These are phyloP conservation scores for Ogataea angusta DNA, from an alignment of 805 yeast species.

Conservation along the genomic window DNA sequence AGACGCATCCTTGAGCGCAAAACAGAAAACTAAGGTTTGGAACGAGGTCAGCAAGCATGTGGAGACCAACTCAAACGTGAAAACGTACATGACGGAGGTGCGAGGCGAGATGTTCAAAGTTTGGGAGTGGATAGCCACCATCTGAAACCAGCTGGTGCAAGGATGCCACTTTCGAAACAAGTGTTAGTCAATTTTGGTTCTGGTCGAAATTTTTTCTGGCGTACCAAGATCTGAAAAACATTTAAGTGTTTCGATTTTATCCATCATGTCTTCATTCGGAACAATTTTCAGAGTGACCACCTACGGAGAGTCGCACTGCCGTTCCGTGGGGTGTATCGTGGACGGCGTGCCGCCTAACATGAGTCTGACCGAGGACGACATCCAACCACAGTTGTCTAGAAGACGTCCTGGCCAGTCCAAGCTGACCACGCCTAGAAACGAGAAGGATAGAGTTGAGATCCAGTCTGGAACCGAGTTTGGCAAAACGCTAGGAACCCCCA, in stretches of 20 bases:
- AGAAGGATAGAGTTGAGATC: slow-evolving; percentile 86
- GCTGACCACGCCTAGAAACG: slow-evolving; percentile 92
- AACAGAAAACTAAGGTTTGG: slow-evolving; percentile 55
- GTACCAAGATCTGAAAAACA: slow-evolving; percentile 6
- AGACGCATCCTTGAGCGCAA: slow-evolving; percentile 34
- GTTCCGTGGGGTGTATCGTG: slow-evolving; percentile 95
- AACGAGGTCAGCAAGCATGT: slow-evolving; percentile 48
- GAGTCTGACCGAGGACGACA: slow-evolving; percentile 76
- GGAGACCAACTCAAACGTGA: slow-evolving; percentile 65
- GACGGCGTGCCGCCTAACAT: slow-evolving; percentile 98
- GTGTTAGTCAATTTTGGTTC: slow-evolving; percentile 3
- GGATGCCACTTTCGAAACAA: slow-evolving; percentile 4
- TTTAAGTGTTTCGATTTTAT: not conserved
- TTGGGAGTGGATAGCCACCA: slow-evolving; percentile 77
- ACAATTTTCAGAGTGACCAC: slow-evolving; percentile 74
- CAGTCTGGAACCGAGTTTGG: slow-evolving; percentile 95
- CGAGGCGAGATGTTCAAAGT: slow-evolving; percentile 86
- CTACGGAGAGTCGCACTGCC: slow-evolving; percentile 97
- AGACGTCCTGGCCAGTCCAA: slow-evolving; percentile 97
- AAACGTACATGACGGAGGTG: slow-evolving; percentile 60
- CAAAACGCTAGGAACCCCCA: slow-evolving; percentile 89
- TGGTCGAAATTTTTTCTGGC: slow-evolving; percentile 9
- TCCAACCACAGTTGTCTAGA: slow-evolving; percentile 94
- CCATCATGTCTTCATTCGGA: slow-evolving; percentile 73
- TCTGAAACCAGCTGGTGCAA: slow-evolving; percentile 16